These are phyloP conservation scores for Liriodendron chinense DNA, from an alignment of 164 flowering plant species.

Conservation along the genomic window DNA sequence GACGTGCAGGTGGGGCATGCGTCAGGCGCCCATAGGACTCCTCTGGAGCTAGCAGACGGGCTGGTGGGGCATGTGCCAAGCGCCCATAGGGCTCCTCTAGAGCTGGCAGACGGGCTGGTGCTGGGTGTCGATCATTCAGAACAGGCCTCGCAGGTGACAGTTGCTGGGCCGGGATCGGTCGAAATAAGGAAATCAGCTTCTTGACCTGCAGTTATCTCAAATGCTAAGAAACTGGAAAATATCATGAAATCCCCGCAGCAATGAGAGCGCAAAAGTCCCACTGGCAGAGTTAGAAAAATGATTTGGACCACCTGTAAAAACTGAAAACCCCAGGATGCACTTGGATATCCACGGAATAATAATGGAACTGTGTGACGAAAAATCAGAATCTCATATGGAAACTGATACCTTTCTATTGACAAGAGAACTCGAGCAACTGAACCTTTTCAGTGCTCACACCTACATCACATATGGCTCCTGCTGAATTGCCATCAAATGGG, in stretches of 20 bases:
- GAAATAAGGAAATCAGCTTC: conserved; percentile 29
- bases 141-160: not conserved
- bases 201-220: conserved; percentile 29
- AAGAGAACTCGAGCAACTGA: too few species aligned
- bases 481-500: too few species aligned
- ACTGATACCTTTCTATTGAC: too few species aligned
- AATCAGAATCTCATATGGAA: too few species aligned
- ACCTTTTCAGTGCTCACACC: too few species aligned
- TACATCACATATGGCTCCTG: too few species aligned
- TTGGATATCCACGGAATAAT: too few species aligned
- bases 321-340: too few species aligned
- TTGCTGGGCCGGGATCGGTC: conserved; percentile 22
- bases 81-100: conserved; percentile 13
- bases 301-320: too few species aligned
- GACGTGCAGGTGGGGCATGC: not conserved
- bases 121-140: conserved; percentile 1
- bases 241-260: not conserved
- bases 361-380: too few species aligned
- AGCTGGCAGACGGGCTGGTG: conserved; percentile 13
- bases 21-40: not conserved
- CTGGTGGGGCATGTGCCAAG: conserved; percentile 1
- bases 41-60: not conserved
- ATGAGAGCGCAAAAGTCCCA: too few species aligned
- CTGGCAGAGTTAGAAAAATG: too few species aligned
- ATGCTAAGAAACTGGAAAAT: not conserved